phyloP scores from a whole-genome alignment of 257 asterid genomes.

The Solanum piurae region DNA sequence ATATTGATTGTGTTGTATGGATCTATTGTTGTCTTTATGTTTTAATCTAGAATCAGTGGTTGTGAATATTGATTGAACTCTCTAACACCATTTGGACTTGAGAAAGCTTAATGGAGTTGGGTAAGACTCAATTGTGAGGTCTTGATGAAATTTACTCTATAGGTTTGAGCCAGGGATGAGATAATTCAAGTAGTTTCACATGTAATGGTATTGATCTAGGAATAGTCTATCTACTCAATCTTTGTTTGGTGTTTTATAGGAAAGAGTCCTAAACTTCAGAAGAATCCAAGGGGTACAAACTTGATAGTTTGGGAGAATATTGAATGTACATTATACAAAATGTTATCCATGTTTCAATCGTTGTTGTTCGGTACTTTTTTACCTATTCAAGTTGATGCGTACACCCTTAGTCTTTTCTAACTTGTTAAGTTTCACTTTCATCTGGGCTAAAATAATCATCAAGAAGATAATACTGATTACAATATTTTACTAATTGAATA shows the following conservation, averaged over 20 bases:
- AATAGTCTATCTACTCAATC: neutral
- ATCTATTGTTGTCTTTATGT: neutral
- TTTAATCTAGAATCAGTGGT: neutral
- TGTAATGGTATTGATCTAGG: neutral
- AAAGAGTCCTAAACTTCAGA: neutral
- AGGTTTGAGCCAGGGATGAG: neutral
- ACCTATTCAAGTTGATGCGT: neutral
- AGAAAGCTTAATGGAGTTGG: neutral
- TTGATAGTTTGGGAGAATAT: neutral
- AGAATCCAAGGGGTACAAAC: neutral
- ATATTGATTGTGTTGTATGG: neutral
- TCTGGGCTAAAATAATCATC: neutral
- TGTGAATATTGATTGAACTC: too few species aligned
- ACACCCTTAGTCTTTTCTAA: neutral
- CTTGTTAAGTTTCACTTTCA: neutral
- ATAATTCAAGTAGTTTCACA: neutral
- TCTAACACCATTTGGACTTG: neutral
- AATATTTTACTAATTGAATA: too few species aligned
- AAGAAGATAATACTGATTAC: neutral
- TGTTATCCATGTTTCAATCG: neutral
- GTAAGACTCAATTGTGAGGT: neutral
- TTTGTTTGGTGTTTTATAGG: neutral
- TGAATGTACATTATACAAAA: too few species aligned
- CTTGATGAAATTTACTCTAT: neutral
- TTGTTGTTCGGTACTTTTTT: neutral